Percentiles rank a stretch among this genome's conserved stretches.
Evolutionary conservation across 1,284 basidiomycete species (phyloP).

Genomic region (Entoloma clypeatum): DNA sequence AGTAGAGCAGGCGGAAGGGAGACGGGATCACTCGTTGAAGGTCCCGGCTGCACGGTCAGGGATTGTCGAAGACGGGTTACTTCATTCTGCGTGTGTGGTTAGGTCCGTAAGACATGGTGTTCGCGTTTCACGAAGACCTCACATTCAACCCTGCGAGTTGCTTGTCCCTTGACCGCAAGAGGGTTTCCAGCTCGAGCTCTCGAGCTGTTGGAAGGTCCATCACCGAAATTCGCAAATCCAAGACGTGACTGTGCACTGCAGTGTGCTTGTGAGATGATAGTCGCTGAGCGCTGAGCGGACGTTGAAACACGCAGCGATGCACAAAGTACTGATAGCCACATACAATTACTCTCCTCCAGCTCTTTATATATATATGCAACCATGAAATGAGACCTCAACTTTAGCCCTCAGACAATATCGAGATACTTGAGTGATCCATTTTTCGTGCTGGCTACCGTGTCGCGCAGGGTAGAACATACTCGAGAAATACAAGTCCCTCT

Average conservation of each 20-base stretch:
- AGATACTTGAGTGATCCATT: no score
- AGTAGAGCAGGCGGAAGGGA: slow-evolving; percentile 66
- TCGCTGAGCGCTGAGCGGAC: slow-evolving; percentile 14
- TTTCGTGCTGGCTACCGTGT: no score
- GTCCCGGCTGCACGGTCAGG: slow-evolving; percentile 53
- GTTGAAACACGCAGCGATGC: slow-evolving; percentile 11
- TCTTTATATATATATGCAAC: slow-evolving; percentile 7
- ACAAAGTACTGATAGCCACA: no score
- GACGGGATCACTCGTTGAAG: slow-evolving; percentile 55
- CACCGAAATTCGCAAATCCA: slow-evolving; percentile 18
- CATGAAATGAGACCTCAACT: no score
- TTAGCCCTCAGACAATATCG: no score
- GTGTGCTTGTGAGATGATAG: slow-evolving; percentile 11
- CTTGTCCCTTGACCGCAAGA: slow-evolving; percentile 65
- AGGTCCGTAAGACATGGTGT: slow-evolving; percentile 5
- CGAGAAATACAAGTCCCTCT: background rate
- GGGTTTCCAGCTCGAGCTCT: slow-evolving; percentile 73
- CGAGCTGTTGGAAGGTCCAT: slow-evolving; percentile 71
- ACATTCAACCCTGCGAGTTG: slow-evolving; percentile 69
- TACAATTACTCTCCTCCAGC: no score
- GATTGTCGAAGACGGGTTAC: slow-evolving; percentile 61
- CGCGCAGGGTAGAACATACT: no score
- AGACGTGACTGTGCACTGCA: slow-evolving; percentile 12
- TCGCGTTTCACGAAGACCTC: slow-evolving; percentile 27
- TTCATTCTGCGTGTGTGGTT: slow-evolving; percentile 49